Percentiles rank a stretch among this genome's conserved stretches.
These are phyloP conservation scores for Auriscalpium orientale DNA, from an alignment of 768 basidiomycete genomes.

Conservation along the genomic window DNA sequence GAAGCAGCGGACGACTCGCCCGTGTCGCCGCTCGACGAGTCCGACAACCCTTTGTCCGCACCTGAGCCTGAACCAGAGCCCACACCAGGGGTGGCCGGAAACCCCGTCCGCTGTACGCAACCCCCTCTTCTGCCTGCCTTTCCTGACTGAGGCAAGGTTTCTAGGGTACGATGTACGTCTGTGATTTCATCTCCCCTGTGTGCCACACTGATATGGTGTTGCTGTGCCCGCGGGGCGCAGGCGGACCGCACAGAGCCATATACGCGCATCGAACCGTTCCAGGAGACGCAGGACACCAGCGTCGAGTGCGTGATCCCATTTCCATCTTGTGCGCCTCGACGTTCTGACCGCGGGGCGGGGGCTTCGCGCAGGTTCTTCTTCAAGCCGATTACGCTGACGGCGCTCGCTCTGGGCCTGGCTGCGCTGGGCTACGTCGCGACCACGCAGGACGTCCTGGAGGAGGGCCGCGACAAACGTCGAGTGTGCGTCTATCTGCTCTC, in stretches of 20 bases:
- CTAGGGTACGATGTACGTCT: conserved; percentile 79
- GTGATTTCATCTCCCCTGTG: background rate
- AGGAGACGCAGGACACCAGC: conserved; percentile 75
- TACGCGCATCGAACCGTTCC: conserved; percentile 76
- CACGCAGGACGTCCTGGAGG: conserved; percentile 76
- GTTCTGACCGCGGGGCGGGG: too few relatives aligned
- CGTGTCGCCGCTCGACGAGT: conserved; percentile 50
- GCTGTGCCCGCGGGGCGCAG: conserved; percentile 28
- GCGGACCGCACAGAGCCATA: conserved; percentile 81
- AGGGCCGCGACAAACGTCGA: conserved; percentile 74
- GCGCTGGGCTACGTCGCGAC: conserved; percentile 76
- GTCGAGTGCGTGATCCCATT: conserved; percentile 55
- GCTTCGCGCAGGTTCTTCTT: conserved; percentile 63
- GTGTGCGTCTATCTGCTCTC: conserved; percentile 43
- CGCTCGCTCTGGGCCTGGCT: conserved; percentile 57
- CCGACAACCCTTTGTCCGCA: conserved; percentile 42
- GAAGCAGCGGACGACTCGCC: conserved; percentile 30
- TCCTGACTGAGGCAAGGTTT: conserved; percentile 1
- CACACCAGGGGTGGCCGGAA: conserved; percentile 49
- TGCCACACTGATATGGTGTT: conserved; percentile 5
- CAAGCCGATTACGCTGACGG: conserved; percentile 74
- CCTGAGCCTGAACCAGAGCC: conserved; percentile 56
- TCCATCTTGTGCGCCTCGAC: background rate
- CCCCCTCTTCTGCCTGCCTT: conserved; percentile 6
- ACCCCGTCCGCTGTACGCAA: conserved; percentile 74